phyloP scores from a whole-genome alignment of 495 filamentous ascomycete genomes.

The Aeminium ludgeri region DNA sequence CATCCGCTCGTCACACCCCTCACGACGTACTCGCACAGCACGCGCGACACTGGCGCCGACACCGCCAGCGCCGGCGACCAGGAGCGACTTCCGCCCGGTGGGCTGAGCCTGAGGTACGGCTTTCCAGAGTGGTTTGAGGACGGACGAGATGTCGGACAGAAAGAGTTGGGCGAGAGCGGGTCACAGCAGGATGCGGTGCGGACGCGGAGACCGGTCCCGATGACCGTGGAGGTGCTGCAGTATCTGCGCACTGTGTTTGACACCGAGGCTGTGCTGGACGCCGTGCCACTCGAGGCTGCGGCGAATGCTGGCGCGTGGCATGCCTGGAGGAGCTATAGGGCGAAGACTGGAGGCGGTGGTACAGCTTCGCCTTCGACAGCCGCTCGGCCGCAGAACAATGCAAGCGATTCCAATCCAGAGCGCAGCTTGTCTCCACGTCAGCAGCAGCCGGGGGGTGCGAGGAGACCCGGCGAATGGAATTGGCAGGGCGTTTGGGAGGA shows the following conservation, averaged over 20 bases:
- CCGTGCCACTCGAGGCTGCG: slow-evolving; percentile 60
- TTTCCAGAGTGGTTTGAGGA: slow-evolving; percentile 61
- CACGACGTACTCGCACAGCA: slow-evolving; percentile 79
- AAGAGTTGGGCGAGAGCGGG: too few species aligned
- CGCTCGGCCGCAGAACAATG: neutral
- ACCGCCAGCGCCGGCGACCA: slow-evolving; percentile 68
- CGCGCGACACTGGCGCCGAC: slow-evolving; percentile 43
- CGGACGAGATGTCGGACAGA: neutral
- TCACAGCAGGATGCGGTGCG: neutral
- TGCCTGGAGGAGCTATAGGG: slow-evolving; percentile 15
- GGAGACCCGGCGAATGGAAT: slow-evolving; percentile 70
- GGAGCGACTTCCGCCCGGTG: slow-evolving; percentile 66
- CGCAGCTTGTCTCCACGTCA: slow-evolving; percentile 1
- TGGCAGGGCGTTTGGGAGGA: slow-evolving; percentile 93
- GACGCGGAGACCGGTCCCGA: neutral
- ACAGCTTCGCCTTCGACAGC: neutral
- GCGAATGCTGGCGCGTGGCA: slow-evolving; percentile 53
- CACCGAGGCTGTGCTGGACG: slow-evolving; percentile 57
- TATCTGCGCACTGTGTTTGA: slow-evolving; percentile 75
- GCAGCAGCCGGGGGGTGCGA: slow-evolving; percentile 21
- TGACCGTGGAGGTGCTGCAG: slow-evolving; percentile 45
- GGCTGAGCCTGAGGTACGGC: slow-evolving; percentile 73
- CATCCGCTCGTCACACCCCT: slow-evolving; percentile 82
- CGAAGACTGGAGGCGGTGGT: neutral
- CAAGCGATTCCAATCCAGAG: neutral